Percentiles rank a stretch among this genome's conserved stretches.
phyloP scores from a whole-genome alignment of 495 filamentous ascomycete genomes.

The Xylaria nigripes region DNA sequence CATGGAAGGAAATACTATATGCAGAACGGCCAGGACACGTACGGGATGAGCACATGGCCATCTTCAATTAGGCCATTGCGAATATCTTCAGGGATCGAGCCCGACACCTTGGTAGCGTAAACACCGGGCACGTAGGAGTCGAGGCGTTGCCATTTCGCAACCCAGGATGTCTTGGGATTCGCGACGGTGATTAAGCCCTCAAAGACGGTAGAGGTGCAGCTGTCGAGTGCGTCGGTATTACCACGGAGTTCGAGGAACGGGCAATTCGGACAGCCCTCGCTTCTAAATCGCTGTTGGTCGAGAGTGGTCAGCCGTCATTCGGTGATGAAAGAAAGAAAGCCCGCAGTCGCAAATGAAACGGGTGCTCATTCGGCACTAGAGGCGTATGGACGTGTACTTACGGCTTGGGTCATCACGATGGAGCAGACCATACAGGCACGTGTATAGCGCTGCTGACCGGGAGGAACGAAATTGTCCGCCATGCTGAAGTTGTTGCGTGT shows the following conservation, averaged over 20 bases:
- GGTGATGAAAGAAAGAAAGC: neutral
- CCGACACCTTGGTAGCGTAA: conserved; percentile 90
- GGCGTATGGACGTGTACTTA: too few species aligned
- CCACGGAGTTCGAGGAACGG: conserved; percentile 74
- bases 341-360: neutral
- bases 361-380: neutral
- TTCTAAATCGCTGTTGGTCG: conserved; percentile 58
- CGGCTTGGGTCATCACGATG: conserved; percentile 70
- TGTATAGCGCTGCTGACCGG: conserved; percentile 66
- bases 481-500: conserved; percentile 10
- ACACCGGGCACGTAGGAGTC: conserved; percentile 77
- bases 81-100: conserved; percentile 56
- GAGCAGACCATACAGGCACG: conserved; percentile 99
- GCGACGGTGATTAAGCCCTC: conserved; percentile 78
- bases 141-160: conserved; percentile 88
- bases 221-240: conserved; percentile 69
- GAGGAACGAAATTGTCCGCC: conserved; percentile 52
- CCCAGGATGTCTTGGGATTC: conserved; percentile 76
- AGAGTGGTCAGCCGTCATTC: neutral
- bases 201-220: conserved; percentile 91
- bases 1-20: neutral
- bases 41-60: conserved; percentile 59
- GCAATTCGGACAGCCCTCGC: conserved; percentile 92
- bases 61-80: conserved; percentile 58
- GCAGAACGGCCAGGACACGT: conserved; percentile 21